phyloP scores from a whole-genome alignment of 192 early-diverging fungal genomes.

The Funneliformis geosporum region DNA sequence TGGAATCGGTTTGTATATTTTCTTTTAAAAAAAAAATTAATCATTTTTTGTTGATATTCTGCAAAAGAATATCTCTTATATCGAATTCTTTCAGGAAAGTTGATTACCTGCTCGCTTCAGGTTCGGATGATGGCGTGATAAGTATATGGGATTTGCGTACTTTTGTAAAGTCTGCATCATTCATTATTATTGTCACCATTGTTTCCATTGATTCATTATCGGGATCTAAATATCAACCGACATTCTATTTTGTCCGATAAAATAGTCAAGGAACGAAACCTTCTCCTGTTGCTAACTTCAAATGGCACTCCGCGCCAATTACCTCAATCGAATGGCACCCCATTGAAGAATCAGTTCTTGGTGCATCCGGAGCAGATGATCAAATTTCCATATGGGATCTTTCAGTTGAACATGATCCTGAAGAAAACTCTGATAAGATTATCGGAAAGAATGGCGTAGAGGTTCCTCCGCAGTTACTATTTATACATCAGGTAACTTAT shows the following conservation, averaged over 20 bases:
- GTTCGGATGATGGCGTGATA: conserved; percentile 90
- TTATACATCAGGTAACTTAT: conserved; percentile 66
- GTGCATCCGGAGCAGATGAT: conserved; percentile 90
- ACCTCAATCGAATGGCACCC: conserved; percentile 99
- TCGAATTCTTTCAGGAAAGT: conserved; percentile 50
- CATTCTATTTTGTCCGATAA: background rate
- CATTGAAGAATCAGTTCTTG: conserved; percentile 87
- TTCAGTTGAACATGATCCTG: conserved; percentile 92
- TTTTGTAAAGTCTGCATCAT: conserved; percentile 36
- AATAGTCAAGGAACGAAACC: conserved; percentile 42
- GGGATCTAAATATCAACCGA: background rate
- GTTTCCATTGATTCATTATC: background rate
- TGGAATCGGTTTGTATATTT: conserved; percentile 76
- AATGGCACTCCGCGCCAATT: conserved; percentile 90
- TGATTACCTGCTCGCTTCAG: conserved; percentile 88
- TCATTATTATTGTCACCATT: conserved; percentile 22
- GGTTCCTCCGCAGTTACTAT: conserved; percentile 93
- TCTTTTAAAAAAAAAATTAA: background rate
- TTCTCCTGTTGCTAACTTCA: conserved; percentile 86
- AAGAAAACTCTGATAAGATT: conserved; percentile 70
- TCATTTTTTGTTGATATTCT: background rate
- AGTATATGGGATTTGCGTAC: conserved; percentile 95
- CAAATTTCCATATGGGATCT: conserved; percentile 98
- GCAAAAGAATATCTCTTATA: background rate
- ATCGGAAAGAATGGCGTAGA: conserved; percentile 66